Base-by-base conservation (phyloP, 2,329 filamentous ascomycete genomes). In the Leptosphaerulina australis region DNA sequence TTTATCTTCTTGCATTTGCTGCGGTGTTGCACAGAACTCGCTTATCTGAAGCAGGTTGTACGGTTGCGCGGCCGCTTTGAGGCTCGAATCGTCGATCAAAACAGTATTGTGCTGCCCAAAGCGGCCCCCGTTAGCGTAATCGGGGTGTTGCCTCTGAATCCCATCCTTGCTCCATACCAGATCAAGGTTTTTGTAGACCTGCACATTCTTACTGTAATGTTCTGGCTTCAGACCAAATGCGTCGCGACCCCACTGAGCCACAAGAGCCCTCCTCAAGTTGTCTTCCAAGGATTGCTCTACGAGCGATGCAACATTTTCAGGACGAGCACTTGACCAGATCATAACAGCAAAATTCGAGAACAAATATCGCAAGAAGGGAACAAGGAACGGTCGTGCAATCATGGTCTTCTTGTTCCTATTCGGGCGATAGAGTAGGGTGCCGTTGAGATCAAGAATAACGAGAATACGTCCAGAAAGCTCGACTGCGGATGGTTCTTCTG, bases 61-160 rank as follows among this genome's bases (percentile, higher is more conserved):
- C 0, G 94, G 94, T 71, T 99, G 90, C 46, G 82, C 87, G 20
- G 83, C 80, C 0, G 87, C 92, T 77, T 97, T 99, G 64, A 92
- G 81, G 1, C 74, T 63, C 22, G 87, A 90, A 74, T 97, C 94
- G 62, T 99, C 94, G 29, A 97, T 85, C 20, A 99, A 79, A 5
- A 97, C 81, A 0, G 94, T 97, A 71, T 97, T 96, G 40, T 81
- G 81, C 74, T 96, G 91, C 62, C 86, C 82, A 88, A 91, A 97
- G 10, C 70, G 62, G 15, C 55, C 44, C 0, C 60, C 69, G 11
- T 64, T 69, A 25, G 66, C 68, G n/a, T 70, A 60, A 1, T 61
- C 28, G 1, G 77, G 77, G 38, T 79, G 76, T n/a, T 68, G 68
- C 4, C 62, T 60, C 56, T 80, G 77, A 11, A 80, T 74, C 1